Base-by-base conservation (phyloP, 2,329 filamentous ascomycete genomes). In the Cercospora janseana region DNA sequence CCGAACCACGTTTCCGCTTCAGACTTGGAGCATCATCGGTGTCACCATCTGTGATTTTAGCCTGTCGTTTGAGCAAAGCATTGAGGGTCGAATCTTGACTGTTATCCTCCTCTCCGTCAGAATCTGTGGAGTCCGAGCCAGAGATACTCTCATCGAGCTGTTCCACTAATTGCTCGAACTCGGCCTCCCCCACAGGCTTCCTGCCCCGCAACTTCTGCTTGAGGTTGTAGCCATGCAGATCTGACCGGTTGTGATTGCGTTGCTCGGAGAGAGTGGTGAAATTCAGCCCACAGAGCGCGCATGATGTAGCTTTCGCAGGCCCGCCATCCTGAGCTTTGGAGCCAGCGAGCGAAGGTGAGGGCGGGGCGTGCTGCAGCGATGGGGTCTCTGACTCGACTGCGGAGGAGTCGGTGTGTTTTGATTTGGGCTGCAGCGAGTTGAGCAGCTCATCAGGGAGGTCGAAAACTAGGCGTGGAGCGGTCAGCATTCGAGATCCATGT, bases 201-300 rank as follows among this genome's bases (percentile, higher is more conserved):
- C 78, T 77, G 0, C 88, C 88, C 38, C 88, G 83, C 49, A 95
- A 73, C 73, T 88, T 95, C 66, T 92, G 87, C 71, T 95, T 97
- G 54, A 97, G 72, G 67, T 98, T 98, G 72, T 96, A 98, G 58
- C 86, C 81, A 69, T 98, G 93, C 41, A 94, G 77, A 64, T 98
- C 93, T 7, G 92, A 95, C 62, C 88, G 87, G 51, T 88, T 83
- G 70, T 98, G 93, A 52, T 82, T 79, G 54, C 88, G 81, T 66
- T 97, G 92, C 55, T 97, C 92, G 54, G 83, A 77, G 6, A 95
- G 78, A 7, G 78, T 85, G 24, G 77, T 65, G 62, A 94, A 95
- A 4, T 79, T 75, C 28, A 90, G 77, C 29, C 78, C 76, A 70
- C 93, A 98, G 4, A 97, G 77, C 1, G 85, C 82, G 68, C 93